A percentile compares a stretch with the other conserved stretches of the same genome.
These are phyloP conservation scores for Globomyces pollinis-pini DNA, from an alignment of 192 early-diverging fungal genomes.

Conservation along the genomic window DNA sequence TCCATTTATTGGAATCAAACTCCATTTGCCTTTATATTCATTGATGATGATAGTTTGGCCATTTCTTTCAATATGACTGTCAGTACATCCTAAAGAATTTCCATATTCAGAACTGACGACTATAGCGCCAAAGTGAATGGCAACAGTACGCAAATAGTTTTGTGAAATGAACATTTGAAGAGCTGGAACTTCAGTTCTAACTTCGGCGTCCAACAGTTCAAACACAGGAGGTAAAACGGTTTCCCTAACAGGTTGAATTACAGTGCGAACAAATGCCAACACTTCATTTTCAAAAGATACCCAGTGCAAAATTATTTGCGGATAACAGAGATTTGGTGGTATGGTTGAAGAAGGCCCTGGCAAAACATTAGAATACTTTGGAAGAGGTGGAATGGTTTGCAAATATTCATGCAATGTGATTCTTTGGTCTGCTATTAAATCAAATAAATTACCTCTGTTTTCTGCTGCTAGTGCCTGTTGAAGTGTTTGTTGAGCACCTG, in stretches of 20 bases:
- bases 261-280: not conserved
- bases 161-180: not conserved
- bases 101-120: not conserved
- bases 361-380: not conserved
- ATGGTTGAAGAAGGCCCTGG: not conserved
- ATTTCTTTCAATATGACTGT: not conserved
- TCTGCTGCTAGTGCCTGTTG: not conserved
- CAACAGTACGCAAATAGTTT: not conserved
- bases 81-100: not conserved
- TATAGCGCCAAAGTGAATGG: not conserved
- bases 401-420: not conserved
- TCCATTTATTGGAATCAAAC: not conserved
- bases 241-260: not conserved
- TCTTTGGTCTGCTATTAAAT: not conserved
- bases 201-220: not conserved
- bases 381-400: not conserved
- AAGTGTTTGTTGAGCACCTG: not conserved
- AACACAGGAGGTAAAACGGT: not conserved
- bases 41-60: not conserved
- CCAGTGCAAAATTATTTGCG: not conserved
- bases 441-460: not conserved
- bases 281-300: not conserved
- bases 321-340: not conserved
- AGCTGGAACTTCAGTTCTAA: not conserved
- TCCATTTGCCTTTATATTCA: conserved; percentile 2